Percentiles rank a stretch among this genome's conserved stretches.
These are phyloP conservation scores for Blastocladiella emersonii DNA, from an alignment of 371 early-diverging fungal genomes.

Conservation along the genomic window DNA sequence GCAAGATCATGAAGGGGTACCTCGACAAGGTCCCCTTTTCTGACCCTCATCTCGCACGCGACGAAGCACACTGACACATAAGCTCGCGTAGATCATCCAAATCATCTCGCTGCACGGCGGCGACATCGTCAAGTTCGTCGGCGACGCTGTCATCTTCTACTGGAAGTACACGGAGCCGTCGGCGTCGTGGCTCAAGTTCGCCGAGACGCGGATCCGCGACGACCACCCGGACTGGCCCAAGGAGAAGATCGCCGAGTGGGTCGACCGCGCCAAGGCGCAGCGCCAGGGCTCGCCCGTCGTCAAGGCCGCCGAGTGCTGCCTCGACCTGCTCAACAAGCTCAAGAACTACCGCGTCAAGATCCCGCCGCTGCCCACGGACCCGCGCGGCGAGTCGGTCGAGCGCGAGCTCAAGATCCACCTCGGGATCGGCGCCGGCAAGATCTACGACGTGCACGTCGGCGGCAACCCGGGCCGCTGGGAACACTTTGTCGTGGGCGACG, in stretches of 20 bases:
- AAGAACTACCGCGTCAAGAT: slow-evolving; percentile 28
- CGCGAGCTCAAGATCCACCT: slow-evolving; percentile 26
- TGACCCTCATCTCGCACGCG: neutral
- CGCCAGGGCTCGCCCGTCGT: slow-evolving; percentile 27
- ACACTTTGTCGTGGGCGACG: slow-evolving; percentile 38
- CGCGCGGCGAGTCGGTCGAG: neutral
- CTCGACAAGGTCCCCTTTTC: slow-evolving; percentile 25
- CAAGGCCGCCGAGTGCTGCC: slow-evolving; percentile 32
- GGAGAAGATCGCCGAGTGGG: neutral
- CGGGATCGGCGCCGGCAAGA: slow-evolving; percentile 33
- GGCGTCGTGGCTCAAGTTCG: neutral
- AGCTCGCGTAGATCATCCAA: slow-evolving; percentile 25
- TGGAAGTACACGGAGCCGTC: slow-evolving; percentile 18
- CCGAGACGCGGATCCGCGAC: neutral
- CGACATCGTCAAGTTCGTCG: slow-evolving; percentile 41
- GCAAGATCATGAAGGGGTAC: slow-evolving; percentile 34
- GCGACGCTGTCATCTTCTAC: slow-evolving; percentile 38
- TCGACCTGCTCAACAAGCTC: slow-evolving; percentile 25
- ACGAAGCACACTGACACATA: neutral
- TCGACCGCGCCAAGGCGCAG: neutral
- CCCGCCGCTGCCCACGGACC: slow-evolving; percentile 3
- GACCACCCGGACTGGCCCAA: neutral
- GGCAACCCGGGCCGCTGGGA: slow-evolving; percentile 32
- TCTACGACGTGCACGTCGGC: slow-evolving; percentile 37
- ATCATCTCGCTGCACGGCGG: slow-evolving; percentile 27